Evolutionary conservation across 495 filamentous ascomycete species (phyloP).

Genomic region (Daldinia bambusicola): DNA sequence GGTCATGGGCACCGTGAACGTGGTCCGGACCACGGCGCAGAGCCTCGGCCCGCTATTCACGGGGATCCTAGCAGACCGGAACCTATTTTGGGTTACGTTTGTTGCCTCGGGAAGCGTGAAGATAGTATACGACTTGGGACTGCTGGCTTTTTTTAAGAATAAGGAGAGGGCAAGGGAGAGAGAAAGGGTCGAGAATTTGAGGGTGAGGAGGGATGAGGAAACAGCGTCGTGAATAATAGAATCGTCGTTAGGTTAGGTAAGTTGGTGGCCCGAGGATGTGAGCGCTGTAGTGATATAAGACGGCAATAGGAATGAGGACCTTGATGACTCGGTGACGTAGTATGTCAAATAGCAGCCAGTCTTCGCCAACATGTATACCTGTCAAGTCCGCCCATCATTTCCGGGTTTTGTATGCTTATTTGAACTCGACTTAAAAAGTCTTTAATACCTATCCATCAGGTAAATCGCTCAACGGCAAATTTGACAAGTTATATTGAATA

Average conservation of each 20-base stretch:
- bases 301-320: slow-evolving; percentile 21
- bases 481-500: background rate
- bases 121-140: slow-evolving; percentile 75
- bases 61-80: slow-evolving; percentile 71
- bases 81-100: slow-evolving; percentile 79
- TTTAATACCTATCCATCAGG: too few relatives aligned
- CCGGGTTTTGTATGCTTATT: background rate
- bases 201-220: slow-evolving; percentile 23
- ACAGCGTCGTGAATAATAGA: background rate
- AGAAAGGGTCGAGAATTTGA: slow-evolving; percentile 20
- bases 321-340: slow-evolving; percentile 34
- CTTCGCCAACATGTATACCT: background rate
- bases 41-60: slow-evolving; percentile 77
- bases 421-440: background rate
- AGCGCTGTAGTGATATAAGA: background rate
- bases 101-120: slow-evolving; percentile 75
- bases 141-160: slow-evolving; percentile 74
- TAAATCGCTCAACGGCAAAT: background rate
- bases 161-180: slow-evolving; percentile 41
- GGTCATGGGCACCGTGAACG: slow-evolving; percentile 78
- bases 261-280: background rate
- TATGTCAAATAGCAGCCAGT: background rate
- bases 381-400: background rate
- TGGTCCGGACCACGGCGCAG: slow-evolving; percentile 71
- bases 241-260: background rate